Evolutionary conservation across 2,329 filamentous ascomycete genomes (phyloP).

Genomic region (Colletotrichum scovillei): DNA sequence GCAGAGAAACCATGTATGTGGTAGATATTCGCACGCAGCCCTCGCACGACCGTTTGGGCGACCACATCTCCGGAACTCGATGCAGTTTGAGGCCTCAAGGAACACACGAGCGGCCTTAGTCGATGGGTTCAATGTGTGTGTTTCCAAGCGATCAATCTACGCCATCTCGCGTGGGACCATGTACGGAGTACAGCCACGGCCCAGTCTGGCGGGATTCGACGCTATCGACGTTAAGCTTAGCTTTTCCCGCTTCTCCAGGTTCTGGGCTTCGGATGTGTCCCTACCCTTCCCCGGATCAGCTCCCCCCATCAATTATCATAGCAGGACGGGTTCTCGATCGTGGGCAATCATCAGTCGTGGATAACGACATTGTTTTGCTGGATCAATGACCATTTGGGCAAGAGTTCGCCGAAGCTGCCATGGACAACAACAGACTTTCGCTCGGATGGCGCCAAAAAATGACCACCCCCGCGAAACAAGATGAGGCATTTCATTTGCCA

Average conservation of each 20-base stretch:
- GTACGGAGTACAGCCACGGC: background rate
- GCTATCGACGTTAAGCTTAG: constrained; percentile 15
- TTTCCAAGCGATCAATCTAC: background rate
- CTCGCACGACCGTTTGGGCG: background rate
- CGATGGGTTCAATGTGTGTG: background rate
- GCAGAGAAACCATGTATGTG: background rate
- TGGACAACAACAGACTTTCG: background rate
- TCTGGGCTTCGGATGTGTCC: background rate
- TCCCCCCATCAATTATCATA: background rate
- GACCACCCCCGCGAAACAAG: background rate
- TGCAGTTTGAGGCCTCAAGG: background rate
- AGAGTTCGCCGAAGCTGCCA: background rate
- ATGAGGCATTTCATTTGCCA: background rate
- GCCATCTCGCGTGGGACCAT: background rate
- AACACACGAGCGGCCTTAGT: background rate
- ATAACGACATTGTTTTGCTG: background rate
- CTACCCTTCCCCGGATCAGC: background rate
- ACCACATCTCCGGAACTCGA: background rate
- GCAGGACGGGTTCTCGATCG: background rate
- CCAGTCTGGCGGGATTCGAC: constrained; percentile 6
- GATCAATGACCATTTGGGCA: background rate
- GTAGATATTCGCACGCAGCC: background rate
- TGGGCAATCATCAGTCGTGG: background rate
- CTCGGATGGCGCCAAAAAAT: background rate
- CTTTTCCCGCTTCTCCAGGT: background rate